Base-by-base conservation (phyloP, 805 yeast species). In the Wickerhamomyces pijperi region DNA sequence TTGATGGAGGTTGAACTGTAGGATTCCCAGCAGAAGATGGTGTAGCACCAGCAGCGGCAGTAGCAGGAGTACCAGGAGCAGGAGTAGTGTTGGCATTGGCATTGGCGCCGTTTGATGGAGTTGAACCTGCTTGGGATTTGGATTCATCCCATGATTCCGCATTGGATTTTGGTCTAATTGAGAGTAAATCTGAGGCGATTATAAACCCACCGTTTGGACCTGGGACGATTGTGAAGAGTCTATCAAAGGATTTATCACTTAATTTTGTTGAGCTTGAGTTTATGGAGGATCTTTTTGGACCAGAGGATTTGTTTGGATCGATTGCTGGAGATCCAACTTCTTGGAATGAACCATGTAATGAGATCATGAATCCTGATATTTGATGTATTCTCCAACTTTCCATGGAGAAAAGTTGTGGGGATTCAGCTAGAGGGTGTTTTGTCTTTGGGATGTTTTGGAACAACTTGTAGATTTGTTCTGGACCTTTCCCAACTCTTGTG, bases 141-240 rank as follows among this genome's bases (percentile, higher is more conserved):
- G 35, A 13, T 34, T 54, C 53, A 19, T 48, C 50, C 88, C 90
- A 84, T 0, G 84, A 70, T 20, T 70, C 65, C 19, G 60, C 48
- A 4, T 73, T 76, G 1, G 78, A 67, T 46, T 63, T 69, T 6
- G 78, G 69, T 46, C 94, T 75, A 3, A 92, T 60, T 14, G 77
- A 67, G 38, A 92, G 64, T 55, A 84, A 57, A 59, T 92, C 98
- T 28, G 94, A 81, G 14, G 95, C 96, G 23, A 92, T 76, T n/a
- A 86, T 65, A 65, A 85, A 63, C 4, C 87, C 82, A 25, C 29
- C 29, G 41, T 71, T 70, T 15, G 77, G 72, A 13, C 79, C 81
- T 13, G 83, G 77, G 2, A 87, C 78, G 19, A 83, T 64, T n/a
- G 84, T 66, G 55, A 92, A 77, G 1, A 80, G 69, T 53, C 98